Conservation (phyloP, 2,329 filamentous ascomycete species). For the Sclerotinia borealis region DNA sequence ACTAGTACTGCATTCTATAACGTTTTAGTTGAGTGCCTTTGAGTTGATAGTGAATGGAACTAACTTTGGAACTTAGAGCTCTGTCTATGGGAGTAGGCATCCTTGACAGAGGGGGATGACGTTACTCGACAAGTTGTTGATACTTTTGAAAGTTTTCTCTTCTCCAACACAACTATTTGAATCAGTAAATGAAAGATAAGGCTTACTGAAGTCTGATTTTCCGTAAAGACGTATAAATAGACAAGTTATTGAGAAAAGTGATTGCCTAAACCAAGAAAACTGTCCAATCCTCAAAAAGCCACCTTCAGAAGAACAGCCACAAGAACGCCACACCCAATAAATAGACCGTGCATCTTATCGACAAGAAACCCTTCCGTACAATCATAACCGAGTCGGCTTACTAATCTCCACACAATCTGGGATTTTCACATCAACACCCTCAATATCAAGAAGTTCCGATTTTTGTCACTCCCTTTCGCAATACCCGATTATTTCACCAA, state of each 20-base stretch:
- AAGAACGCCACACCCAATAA: background rate
- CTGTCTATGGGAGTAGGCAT: constrained; percentile 68
- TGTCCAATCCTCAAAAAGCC: background rate
- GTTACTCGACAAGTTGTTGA: background rate
- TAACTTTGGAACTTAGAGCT: constrained; percentile 63
- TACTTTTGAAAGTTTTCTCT: background rate
- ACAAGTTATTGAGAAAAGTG: background rate
- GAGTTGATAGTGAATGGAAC: constrained; percentile 17
- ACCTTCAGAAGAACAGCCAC: background rate
- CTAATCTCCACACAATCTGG: constrained; percentile 17
- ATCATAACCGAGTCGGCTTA: constrained; percentile 16
- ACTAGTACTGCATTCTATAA: constrained; percentile 62
- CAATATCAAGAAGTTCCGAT: constrained; percentile 12
- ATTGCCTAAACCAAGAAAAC: background rate
- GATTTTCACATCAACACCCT: constrained; percentile 13
- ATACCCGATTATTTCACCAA: constrained; percentile 17
- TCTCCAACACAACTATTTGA: background rate
- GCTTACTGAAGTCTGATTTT: background rate
- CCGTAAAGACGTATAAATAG: background rate
- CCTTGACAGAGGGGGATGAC: constrained; percentile 25
- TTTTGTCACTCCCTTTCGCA: constrained; percentile 4
- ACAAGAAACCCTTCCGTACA: constrained; percentile 5
- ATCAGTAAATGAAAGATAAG: background rate
- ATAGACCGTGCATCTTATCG: background rate
- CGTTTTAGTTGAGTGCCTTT: background rate